These are phyloP conservation scores for Nymphaea thermarum DNA, from an alignment of 164 flowering plant genomes.

Conservation along the genomic window DNA sequence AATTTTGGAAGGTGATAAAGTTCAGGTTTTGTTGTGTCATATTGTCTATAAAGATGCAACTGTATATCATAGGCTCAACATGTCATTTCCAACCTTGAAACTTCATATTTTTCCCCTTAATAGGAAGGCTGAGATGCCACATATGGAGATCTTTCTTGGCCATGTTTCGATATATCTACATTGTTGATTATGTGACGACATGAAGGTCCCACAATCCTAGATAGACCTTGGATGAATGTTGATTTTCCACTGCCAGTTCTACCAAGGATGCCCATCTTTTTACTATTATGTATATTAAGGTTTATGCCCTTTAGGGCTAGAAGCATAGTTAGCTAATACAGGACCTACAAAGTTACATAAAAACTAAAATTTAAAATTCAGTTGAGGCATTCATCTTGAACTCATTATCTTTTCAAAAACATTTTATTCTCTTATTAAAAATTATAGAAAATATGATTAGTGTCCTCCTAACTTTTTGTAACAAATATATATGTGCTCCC, in stretches of 20 bases:
- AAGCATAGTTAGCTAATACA: slow-evolving; percentile 82
- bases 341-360: slow-evolving; percentile 35
- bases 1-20: too few species aligned
- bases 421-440: too few species aligned
- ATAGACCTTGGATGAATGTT: slow-evolving; percentile 81
- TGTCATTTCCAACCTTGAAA: too few species aligned
- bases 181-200: slow-evolving; percentile 69
- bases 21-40: too few species aligned
- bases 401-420: too few species aligned
- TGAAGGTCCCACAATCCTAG: slow-evolving; percentile 80
- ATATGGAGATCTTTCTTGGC: slow-evolving; percentile 86
- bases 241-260: slow-evolving; percentile 97
- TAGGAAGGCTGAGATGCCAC: slow-evolving; percentile 95
- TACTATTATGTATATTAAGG: slow-evolving; percentile 64
- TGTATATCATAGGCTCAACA: too few species aligned
- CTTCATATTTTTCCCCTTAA: slow-evolving; percentile 90
- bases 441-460: too few species aligned
- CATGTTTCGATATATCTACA: slow-evolving; percentile 53
- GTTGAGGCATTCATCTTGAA: too few species aligned
- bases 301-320: slow-evolving; percentile 73
- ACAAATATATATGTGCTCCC: too few species aligned
- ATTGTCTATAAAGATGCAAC: too few species aligned
- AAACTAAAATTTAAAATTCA: too few species aligned
- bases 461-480: too few species aligned
- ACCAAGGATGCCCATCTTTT: slow-evolving; percentile 93